Evolutionary conservation across 2,329 filamentous ascomycete genomes (phyloP), one percentile per base, ranked within the genome.

Genomic region (Cercospora sp.): DNA sequence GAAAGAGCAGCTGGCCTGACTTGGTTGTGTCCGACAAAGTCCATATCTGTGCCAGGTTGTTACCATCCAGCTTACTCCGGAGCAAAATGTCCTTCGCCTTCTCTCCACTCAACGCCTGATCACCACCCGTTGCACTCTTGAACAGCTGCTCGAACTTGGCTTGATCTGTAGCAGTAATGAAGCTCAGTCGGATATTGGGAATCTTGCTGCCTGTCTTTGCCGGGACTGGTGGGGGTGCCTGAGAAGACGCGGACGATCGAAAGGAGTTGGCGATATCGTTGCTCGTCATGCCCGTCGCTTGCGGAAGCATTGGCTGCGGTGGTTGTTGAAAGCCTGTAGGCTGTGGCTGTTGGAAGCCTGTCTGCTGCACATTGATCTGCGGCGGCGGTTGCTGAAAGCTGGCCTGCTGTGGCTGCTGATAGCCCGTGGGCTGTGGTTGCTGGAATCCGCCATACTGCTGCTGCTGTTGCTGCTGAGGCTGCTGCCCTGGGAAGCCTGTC

Each of bases 141-240:
- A 99, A 99, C 51, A 99, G 83, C 66, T 95, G 95, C 83, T 99
- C 95, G 75, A 99, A 99, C 82, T 97, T 97, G 76, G 92, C 88
- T 81, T 99, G 95, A 78, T 99, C 95, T 76, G 91, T 89, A 28
- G 92, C 94, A 2, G 94, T 97, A 77, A 99, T 97, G 79, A 99
- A 99, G 3, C 94, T 97, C 69, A 99, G 83, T 60, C 95, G 88
- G 72, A 98, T 96, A 78, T 91, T 98, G 30, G 95, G 95, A 66
- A 99, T 97, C 82, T 91, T 95, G 74, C 87, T 89, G 12, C 85
- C 82, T 53, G 90, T 88, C 75, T 90, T 86, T 12, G 88, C 82
- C 10, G 88, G 84, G 13, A 88, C 82, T 9, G 88, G 81, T 30
- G 87, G 83, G 26, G 84, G 80, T n/a, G 88, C 82, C 12, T 88